phyloP scores from a whole-genome alignment of 2,329 filamentous ascomycete species.

The Botrytis deweyae region DNA sequence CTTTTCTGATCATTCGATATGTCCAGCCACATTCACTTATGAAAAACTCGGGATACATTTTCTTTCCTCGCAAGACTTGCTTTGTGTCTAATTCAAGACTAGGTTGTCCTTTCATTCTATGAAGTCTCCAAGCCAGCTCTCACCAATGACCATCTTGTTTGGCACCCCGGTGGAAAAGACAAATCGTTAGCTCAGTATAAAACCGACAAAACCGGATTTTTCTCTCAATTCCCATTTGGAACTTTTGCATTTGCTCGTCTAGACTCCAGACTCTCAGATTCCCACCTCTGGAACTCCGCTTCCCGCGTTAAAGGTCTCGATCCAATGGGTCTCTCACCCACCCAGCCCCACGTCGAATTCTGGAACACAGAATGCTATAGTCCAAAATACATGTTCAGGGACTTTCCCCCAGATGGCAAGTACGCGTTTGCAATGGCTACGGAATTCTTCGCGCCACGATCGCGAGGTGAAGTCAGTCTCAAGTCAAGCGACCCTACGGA shows the following conservation, averaged over 20 bases:
- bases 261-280: not conserved
- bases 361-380: conserved; percentile 9
- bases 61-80: not conserved
- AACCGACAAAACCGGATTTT: not conserved
- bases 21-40: not conserved
- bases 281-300: not conserved
- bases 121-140: not conserved
- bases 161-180: not conserved
- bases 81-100: not conserved
- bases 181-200: not conserved
- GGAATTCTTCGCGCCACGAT: not conserved
- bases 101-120: not conserved
- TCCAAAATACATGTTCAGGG: not conserved
- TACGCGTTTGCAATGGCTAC: not conserved
- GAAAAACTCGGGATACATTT: too few species aligned
- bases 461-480: not conserved
- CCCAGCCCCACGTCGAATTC: not conserved
- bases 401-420: not conserved
- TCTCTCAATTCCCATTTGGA: not conserved
- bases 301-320: not conserved
- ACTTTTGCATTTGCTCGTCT: not conserved
- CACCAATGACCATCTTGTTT: not conserved
- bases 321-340: not conserved
- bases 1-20: too few species aligned
- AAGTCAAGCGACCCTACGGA: not conserved